Conservation (phyloP, 345 rosid genomes). For the Corchorus capsularis region DNA sequence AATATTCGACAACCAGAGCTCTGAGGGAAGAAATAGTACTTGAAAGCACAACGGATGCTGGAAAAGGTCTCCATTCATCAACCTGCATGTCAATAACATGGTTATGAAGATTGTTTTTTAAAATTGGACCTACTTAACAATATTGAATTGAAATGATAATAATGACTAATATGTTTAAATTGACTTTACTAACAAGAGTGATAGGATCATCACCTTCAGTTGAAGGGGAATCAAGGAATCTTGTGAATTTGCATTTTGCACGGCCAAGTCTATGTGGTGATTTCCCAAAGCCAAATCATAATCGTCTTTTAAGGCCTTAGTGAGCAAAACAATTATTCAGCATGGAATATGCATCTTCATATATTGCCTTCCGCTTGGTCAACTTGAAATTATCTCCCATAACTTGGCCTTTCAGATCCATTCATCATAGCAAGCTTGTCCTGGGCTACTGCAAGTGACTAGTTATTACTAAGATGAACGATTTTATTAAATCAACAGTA, state of each 20-base stretch:
- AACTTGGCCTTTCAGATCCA: not conserved
- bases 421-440: not conserved
- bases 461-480: not conserved
- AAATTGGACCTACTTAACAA: not conserved
- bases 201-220: not conserved
- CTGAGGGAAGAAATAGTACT: not conserved
- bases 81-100: not conserved
- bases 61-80: not conserved
- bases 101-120: not conserved
- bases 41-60: not conserved
- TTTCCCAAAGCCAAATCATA: not conserved
- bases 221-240: not conserved
- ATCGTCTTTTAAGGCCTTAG: not conserved
- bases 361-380: not conserved
- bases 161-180: not conserved
- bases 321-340: not conserved
- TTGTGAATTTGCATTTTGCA: not conserved
- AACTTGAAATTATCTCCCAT: not conserved
- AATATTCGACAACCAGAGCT: not conserved
- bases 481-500: not conserved
- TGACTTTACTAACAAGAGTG: not conserved
- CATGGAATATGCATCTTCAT: not conserved
- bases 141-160: not conserved
- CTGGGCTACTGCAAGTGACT: not conserved
- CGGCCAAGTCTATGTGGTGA: not conserved